Conservation (phyloP, 1,139 yeast species). For the Suhomyces bokatorum region DNA sequence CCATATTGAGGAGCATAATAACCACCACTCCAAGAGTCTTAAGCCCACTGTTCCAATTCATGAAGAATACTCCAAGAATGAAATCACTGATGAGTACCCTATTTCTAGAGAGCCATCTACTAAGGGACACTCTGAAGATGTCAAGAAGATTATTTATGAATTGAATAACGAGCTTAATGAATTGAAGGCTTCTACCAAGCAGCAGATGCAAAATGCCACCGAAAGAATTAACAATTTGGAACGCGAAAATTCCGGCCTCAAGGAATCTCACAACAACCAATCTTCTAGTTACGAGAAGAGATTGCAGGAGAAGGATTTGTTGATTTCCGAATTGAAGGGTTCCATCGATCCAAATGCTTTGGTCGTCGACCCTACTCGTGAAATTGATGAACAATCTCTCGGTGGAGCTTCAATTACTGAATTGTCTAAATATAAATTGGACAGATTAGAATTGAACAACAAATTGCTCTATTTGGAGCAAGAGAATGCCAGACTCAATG, state of each 20-base stretch:
- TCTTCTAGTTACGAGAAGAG: conserved; percentile 24
- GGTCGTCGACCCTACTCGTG: conserved; percentile 20
- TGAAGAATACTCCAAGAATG: background rate
- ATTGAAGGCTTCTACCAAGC: conserved; percentile 47
- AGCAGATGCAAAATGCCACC: conserved; percentile 56
- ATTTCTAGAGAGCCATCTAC: conserved; percentile 4
- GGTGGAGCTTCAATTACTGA: conserved; percentile 30
- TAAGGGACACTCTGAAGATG: conserved; percentile 21
- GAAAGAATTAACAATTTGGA: conserved; percentile 51
- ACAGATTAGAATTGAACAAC: conserved; percentile 46
- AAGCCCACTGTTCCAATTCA: background rate
- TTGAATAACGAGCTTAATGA: conserved; percentile 49
- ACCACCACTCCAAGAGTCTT: background rate
- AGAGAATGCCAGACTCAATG: conserved; percentile 45
- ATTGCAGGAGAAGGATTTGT: conserved; percentile 34
- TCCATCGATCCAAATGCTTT: conserved; percentile 36
- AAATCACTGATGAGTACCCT: conserved; percentile 1
- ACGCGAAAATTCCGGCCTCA: conserved; percentile 37
- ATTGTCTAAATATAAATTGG: conserved; percentile 41
- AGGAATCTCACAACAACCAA: conserved; percentile 19
- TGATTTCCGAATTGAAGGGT: conserved; percentile 38
- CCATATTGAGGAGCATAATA: conserved; percentile 4
- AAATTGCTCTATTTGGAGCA: conserved; percentile 47
- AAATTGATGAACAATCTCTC: conserved; percentile 12
- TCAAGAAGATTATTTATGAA: conserved; percentile 39